Percentiles rank a stretch among this genome's conserved stretches.
Conservation (phyloP, 176 grass and related monocot species). For the Otatea glauca region DNA sequence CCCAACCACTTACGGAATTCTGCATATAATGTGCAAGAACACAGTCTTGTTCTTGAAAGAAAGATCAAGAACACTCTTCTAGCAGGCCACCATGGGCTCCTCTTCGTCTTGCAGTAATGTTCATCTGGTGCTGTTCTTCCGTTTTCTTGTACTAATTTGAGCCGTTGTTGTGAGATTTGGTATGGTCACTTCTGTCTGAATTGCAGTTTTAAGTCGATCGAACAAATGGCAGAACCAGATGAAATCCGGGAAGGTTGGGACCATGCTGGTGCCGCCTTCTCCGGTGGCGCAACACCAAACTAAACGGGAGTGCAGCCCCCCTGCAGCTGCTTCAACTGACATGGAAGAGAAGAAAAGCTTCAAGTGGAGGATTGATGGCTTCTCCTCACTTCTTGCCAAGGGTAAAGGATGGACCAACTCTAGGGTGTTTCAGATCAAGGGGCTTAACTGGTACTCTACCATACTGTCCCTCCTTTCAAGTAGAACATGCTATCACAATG, state of each 20-base stretch:
- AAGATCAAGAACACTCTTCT: background rate
- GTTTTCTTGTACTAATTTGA: no score
- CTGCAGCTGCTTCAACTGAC: background rate
- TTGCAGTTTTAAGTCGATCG: no score
- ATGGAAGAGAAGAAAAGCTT: background rate
- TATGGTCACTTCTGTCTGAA: no score
- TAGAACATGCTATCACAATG: background rate
- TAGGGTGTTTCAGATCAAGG: conserved; percentile 38
- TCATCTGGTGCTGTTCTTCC: no score
- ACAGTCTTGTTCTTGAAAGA: background rate
- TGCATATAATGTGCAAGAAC: background rate
- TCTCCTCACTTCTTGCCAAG: conserved; percentile 44
- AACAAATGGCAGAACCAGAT: no score
- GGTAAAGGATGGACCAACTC: conserved; percentile 44
- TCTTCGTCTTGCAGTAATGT: background rate
- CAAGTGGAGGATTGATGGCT: conserved; percentile 59
- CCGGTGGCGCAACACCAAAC: no score
- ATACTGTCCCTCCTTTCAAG: background rate
- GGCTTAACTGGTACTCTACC: conserved; percentile 33
- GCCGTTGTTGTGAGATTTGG: no score
- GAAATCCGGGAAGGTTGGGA: no score
- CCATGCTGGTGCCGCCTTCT: no score
- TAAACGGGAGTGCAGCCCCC: background rate
- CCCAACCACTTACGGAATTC: background rate
- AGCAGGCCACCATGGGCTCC: background rate